A percentile compares a stretch with the other conserved stretches of the same genome.
Evolutionary conservation across 2,329 filamentous ascomycete genomes (phyloP).

Genomic region (Paecilomyces variotii): DNA sequence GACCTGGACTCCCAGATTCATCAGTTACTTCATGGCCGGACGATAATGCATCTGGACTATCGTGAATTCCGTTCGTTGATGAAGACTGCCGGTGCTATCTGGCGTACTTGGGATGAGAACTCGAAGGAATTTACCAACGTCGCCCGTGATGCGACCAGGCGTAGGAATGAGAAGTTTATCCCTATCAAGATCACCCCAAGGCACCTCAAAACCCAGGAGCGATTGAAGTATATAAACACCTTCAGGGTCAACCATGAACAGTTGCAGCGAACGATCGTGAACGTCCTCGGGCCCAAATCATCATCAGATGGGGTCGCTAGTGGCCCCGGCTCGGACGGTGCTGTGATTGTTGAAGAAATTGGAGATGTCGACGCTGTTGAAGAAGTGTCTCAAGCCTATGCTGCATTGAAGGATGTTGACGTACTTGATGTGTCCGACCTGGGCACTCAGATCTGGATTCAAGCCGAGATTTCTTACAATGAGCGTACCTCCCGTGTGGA

Average conservation of each 20-base stretch:
- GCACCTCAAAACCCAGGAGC: constrained; percentile 80
- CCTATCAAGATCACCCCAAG: constrained; percentile 91
- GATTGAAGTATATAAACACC: constrained; percentile 85
- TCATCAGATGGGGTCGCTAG: constrained; percentile 46
- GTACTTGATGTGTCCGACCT: constrained; percentile 84
- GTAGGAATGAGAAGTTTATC: constrained; percentile 95
- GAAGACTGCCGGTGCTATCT: constrained; percentile 75
- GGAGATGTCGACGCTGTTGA: constrained; percentile 95
- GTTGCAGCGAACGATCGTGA: constrained; percentile 89
- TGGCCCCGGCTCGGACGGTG: constrained; percentile 45
- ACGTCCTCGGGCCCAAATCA: constrained; percentile 76
- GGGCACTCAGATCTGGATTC: constrained; percentile 85
- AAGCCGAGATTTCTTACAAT: constrained; percentile 93
- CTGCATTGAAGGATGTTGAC: constrained; percentile 88
- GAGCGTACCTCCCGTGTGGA: constrained; percentile 95
- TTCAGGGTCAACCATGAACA: constrained; percentile 98
- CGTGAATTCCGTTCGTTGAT: constrained; percentile 82
- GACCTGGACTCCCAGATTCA: constrained; percentile 86
- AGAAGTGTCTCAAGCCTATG: constrained; percentile 91
- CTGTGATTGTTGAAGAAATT: constrained; percentile 80
- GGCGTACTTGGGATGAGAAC: constrained; percentile 88
- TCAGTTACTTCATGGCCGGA: constrained; percentile 72
- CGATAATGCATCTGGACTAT: constrained; percentile 87
- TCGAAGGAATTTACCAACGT: constrained; percentile 98
- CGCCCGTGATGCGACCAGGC: constrained; percentile 85